These are phyloP conservation scores for Kazachstania kunashirensis DNA, from an alignment of 805 yeast species.

Conservation along the genomic window DNA sequence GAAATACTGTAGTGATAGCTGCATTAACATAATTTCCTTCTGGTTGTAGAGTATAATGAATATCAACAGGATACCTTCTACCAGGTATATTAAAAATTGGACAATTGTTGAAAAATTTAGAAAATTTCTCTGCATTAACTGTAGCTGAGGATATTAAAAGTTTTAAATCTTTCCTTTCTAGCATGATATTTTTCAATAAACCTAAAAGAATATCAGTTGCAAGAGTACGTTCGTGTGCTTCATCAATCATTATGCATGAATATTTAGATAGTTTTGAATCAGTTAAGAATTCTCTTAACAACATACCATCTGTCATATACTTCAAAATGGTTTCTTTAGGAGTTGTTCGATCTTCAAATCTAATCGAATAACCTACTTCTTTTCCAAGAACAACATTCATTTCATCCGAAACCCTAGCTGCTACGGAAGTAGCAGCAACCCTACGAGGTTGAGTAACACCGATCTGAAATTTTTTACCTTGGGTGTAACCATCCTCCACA, in stretches of 20 bases:
- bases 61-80: conserved; percentile 82
- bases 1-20: conserved; percentile 77
- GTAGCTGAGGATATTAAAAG: conserved; percentile 89
- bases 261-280: conserved; percentile 65
- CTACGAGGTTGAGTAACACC: conserved; percentile 94
- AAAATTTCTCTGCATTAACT: conserved; percentile 79
- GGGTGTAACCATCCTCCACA: conserved; percentile 70
- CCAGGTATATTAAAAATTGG: conserved; percentile 91
- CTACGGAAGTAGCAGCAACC: conserved; percentile 90
- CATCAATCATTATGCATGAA: conserved; percentile 86
- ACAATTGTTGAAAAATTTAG: conserved; percentile 69
- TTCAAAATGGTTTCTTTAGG: conserved; percentile 56
- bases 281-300: conserved; percentile 68
- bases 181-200: conserved; percentile 59
- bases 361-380: conserved; percentile 78
- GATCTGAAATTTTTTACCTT: conserved; percentile 44
- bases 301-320: conserved; percentile 95
- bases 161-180: conserved; percentile 56
- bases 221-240: conserved; percentile 92
- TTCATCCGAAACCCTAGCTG: conserved; percentile 85
- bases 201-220: conserved; percentile 84
- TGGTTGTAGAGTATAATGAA: conserved; percentile 74
- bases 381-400: conserved; percentile 71
- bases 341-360: conserved; percentile 75
- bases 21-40: conserved; percentile 89